Evolutionary conservation across 140 eudicot species (phyloP).

Genomic region (Flaveria floridana): DNA sequence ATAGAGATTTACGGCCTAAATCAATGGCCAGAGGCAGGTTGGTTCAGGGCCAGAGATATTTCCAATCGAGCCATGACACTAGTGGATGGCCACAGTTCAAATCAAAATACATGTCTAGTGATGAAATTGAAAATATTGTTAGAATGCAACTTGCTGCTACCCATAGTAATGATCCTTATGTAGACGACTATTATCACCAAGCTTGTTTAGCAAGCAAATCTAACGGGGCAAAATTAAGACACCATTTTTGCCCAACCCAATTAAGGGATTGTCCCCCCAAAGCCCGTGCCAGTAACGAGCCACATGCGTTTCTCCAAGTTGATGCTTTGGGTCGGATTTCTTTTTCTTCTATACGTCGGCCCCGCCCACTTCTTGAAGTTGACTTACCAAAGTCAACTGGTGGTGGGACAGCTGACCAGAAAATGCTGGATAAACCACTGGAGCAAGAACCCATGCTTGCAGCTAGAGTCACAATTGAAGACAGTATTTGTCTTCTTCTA

Average conservation of each 20-base stretch:
- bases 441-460: constrained; percentile 98
- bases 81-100: constrained; percentile 66
- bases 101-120: constrained; percentile 81
- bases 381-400: constrained; percentile 60
- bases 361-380: constrained; percentile 94
- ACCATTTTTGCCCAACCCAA: constrained; percentile 79
- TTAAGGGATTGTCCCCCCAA: constrained; percentile 59
- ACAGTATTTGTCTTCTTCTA: constrained; percentile 73
- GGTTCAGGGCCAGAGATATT: constrained; percentile 48
- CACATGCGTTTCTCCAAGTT: constrained; percentile 82
- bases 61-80: constrained; percentile 63
- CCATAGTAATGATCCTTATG: constrained; percentile 88
- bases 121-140: constrained; percentile 78
- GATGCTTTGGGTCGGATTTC: constrained; percentile 91
- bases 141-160: constrained; percentile 92
- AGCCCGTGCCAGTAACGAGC: constrained; percentile 59
- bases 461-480: constrained; percentile 90
- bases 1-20: constrained; percentile 66
- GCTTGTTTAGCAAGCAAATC: constrained; percentile 72
- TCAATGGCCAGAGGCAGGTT: constrained; percentile 48
- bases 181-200: constrained; percentile 92
- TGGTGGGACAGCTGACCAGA: constrained; percentile 48
- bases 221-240: constrained; percentile 62
- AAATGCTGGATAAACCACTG: constrained; percentile 61
- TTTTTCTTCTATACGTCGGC: constrained; percentile 92